Evolutionary conservation across 2,329 filamentous ascomycete genomes (phyloP), one percentile per base, ranked within the genome.

Genomic region (Stagonosporopsis chrysanthemi): DNA sequence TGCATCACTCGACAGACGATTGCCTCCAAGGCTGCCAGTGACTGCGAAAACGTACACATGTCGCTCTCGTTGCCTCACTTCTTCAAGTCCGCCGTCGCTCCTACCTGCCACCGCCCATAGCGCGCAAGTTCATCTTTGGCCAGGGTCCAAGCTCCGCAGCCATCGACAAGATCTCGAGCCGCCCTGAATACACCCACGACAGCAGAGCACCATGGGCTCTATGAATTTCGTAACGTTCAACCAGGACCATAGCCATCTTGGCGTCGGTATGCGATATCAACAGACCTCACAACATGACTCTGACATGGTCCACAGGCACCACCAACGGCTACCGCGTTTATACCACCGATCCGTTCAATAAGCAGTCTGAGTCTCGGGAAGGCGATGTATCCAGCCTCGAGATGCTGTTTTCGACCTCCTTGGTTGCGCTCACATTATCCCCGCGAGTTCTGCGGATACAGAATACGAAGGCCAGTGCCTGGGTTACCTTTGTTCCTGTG

Each of bases 151-250:
- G 70, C 69, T 47, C 9, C 9, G 42, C 24, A 57, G 36, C 33
- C 58, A 53, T 51, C 52, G 46, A 41, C 44, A 40, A 60, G 46
- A 59, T 51, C 38, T 47, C 46, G 48, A 41, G 28, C 47, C 28
- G 38, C 48, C 15, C 35, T 17, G 43, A 58, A 19, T 60, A 46
- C 17, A 43, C 45, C 52, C 48, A 41, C 48, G 36, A 33, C 39
- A 46, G 35, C 17, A 55, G 23, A 28, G 17, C 31, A 47, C 42
- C 39, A 69, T 65, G 61, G 55, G 88, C 45, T 66, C 67, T 40
- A 92, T 98, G 82, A 99, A 99, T 79, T 99, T 96, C 80, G 92
- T 99, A 71, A 97, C 94, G 39, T 99, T 98, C 80, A 99, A 99
- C 79, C 95, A 99, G 83, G 95, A 99, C 82, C 92, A 97, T 82